A percentile compares a stretch with the other conserved stretches of the same genome.
Evolutionary conservation across 495 filamentous ascomycete genomes (phyloP).

Genomic region (Aspergillus conjunctus): DNA sequence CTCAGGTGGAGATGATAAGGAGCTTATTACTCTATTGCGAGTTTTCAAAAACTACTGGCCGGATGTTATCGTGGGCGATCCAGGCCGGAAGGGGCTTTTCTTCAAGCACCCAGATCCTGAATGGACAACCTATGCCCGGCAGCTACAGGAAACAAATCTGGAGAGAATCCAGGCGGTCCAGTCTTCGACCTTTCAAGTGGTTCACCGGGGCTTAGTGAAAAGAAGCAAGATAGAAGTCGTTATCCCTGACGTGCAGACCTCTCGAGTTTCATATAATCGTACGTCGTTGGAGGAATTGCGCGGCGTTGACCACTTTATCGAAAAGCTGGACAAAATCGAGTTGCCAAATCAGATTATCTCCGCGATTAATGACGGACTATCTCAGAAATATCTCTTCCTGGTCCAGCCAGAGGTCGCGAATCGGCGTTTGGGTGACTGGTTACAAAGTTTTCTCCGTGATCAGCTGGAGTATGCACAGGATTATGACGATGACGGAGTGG

Average conservation of each 20-base stretch:
- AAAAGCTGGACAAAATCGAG: slow-evolving; percentile 77
- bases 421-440: slow-evolving; percentile 66
- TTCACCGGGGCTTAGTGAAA: slow-evolving; percentile 48
- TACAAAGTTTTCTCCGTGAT: slow-evolving; percentile 62
- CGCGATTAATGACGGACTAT: slow-evolving; percentile 69
- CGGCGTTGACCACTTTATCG: slow-evolving; percentile 68
- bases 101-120: slow-evolving; percentile 73
- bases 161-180: slow-evolving; percentile 32
- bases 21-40: slow-evolving; percentile 73
- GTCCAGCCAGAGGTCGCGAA: slow-evolving; percentile 59
- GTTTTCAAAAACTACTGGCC: slow-evolving; percentile 90
- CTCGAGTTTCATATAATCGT: slow-evolving; percentile 53
- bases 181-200: slow-evolving; percentile 46
- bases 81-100: slow-evolving; percentile 40
- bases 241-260: slow-evolving; percentile 74
- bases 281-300: slow-evolving; percentile 77
- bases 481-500: slow-evolving; percentile 49
- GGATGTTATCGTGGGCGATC: slow-evolving; percentile 77
- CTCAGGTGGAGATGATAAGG: slow-evolving; percentile 63
- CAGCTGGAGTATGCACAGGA: slow-evolving; percentile 55
- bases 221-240: slow-evolving; percentile 49
- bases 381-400: slow-evolving; percentile 74
- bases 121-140: slow-evolving; percentile 70
- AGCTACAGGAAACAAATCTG: slow-evolving; percentile 62
- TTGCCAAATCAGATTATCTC: slow-evolving; percentile 80